A percentile compares a stretch with the other conserved stretches of the same genome.
Conservation (phyloP, 2,329 filamentous ascomycete genomes). For the Fusarium staphyleae region DNA sequence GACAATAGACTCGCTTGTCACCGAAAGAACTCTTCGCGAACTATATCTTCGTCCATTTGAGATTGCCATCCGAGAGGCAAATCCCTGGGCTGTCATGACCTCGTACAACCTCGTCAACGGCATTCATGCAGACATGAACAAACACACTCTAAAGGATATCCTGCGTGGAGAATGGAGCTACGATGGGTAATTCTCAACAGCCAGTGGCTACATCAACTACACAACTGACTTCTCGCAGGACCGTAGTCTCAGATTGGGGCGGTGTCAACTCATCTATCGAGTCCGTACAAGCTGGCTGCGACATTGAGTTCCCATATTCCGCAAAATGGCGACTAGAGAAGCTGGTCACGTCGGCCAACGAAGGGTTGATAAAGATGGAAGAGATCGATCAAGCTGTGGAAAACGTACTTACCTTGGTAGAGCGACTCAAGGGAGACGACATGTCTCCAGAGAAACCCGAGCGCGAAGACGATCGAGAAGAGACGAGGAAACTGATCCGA, state of each 20-base stretch:
- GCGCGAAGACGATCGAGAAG: constrained; percentile 61
- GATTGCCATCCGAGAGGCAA: constrained; percentile 72
- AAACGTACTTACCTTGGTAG: constrained; percentile 66
- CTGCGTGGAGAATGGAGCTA: constrained; percentile 69
- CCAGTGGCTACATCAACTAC: neutral
- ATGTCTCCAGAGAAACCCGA: constrained; percentile 64
- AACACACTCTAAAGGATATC: constrained; percentile 61
- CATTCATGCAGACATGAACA: constrained; percentile 62
- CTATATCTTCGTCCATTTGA: constrained; percentile 79
- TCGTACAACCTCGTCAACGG: constrained; percentile 74
- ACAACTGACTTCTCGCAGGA: constrained; percentile 45
- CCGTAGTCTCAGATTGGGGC: constrained; percentile 67
- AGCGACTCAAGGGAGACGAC: constrained; percentile 67
- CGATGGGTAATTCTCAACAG: constrained; percentile 55
- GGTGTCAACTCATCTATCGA: constrained; percentile 64
- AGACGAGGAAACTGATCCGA: constrained; percentile 66
- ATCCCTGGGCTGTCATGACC: constrained; percentile 74
- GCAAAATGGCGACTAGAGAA: constrained; percentile 64
- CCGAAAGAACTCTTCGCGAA: constrained; percentile 71
- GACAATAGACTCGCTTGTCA: constrained; percentile 68
- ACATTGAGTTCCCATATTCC: constrained; percentile 65
- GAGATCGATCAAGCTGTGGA: constrained; percentile 66
- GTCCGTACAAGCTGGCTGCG: constrained; percentile 62
- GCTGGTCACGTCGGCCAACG: constrained; percentile 59
- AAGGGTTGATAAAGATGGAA: constrained; percentile 55